Evolutionary conservation across 164 flowering plant species (phyloP).

Genomic region (Taxillus chinensis): DNA sequence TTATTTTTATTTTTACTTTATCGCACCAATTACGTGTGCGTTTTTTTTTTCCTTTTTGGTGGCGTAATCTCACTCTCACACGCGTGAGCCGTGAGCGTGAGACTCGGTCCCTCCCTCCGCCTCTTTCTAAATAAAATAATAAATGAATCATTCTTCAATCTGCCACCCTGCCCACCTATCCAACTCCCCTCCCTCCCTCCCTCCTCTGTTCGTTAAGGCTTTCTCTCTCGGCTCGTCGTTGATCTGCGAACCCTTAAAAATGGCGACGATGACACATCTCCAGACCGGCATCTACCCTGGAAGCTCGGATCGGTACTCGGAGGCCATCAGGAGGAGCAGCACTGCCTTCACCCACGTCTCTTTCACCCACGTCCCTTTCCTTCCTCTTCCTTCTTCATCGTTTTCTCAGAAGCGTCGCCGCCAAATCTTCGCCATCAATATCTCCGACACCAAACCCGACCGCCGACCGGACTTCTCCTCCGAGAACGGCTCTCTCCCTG

Average conservation of each 20-base stretch:
- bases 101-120: too few species aligned
- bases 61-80: too few species aligned
- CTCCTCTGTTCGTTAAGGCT: not conserved
- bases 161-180: not conserved
- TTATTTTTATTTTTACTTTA: too few species aligned
- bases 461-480: not conserved
- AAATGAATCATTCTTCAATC: too few species aligned
- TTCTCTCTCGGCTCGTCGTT: not conserved
- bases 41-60: too few species aligned
- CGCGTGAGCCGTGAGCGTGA: too few species aligned
- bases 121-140: too few species aligned
- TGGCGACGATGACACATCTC: not conserved
- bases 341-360: too few species aligned
- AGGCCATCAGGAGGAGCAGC: constrained; percentile 1
- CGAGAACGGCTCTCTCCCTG: not conserved
- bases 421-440: not conserved
- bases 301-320: constrained; percentile 8
- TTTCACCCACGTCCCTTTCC: too few species aligned
- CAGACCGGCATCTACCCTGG: constrained; percentile 3
- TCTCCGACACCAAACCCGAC: not conserved
- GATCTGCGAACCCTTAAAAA: too few species aligned
- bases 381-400: too few species aligned
- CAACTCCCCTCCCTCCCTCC: not conserved
- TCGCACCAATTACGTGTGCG: too few species aligned
- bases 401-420: not conserved